phyloP scores from a whole-genome alignment of 306 rosid species.

The Lathyrus aphaca region DNA sequence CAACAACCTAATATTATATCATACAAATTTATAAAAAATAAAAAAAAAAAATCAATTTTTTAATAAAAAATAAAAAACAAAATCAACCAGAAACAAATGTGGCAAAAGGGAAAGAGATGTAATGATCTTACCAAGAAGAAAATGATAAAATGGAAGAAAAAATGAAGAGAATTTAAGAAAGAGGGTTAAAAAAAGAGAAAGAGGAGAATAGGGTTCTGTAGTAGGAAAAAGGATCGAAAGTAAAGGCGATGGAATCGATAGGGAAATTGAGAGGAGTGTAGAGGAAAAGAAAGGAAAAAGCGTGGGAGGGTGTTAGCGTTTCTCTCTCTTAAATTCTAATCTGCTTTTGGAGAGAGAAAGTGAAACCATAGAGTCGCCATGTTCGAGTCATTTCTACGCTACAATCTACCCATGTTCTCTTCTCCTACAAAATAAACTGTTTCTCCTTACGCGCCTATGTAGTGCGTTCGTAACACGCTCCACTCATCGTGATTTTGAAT shows the following conservation, averaged over 20 bases:
- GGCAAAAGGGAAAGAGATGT: neutral
- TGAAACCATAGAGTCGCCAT: conserved; percentile 28
- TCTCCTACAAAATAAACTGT: too few relatives aligned
- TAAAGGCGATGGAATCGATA: conserved; percentile 54
- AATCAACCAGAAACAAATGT: neutral
- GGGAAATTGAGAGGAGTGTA: conserved; percentile 19
- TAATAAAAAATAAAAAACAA: neutral
- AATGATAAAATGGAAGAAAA: conserved; percentile 28
- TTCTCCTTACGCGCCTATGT: neutral
- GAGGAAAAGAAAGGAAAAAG: neutral
- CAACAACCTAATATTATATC: conserved; percentile 26
- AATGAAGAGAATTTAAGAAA: conserved; percentile 23
- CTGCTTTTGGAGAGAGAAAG: conserved; percentile 25
- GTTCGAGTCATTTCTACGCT: conserved; percentile 66
- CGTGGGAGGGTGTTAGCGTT: neutral
- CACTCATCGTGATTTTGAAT: neutral
- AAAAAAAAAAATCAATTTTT: neutral
- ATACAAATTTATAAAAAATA: neutral
- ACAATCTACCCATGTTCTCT: neutral
- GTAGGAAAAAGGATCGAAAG: conserved; percentile 45
- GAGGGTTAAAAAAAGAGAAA: conserved; percentile 7
- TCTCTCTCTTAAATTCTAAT: conserved; percentile 33
- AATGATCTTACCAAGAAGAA: conserved; percentile 38
- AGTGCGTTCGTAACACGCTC: neutral
- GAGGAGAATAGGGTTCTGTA: conserved; percentile 38